phyloP scores from a whole-genome alignment of 306 rosid genomes.

The Malus sylvestris region DNA sequence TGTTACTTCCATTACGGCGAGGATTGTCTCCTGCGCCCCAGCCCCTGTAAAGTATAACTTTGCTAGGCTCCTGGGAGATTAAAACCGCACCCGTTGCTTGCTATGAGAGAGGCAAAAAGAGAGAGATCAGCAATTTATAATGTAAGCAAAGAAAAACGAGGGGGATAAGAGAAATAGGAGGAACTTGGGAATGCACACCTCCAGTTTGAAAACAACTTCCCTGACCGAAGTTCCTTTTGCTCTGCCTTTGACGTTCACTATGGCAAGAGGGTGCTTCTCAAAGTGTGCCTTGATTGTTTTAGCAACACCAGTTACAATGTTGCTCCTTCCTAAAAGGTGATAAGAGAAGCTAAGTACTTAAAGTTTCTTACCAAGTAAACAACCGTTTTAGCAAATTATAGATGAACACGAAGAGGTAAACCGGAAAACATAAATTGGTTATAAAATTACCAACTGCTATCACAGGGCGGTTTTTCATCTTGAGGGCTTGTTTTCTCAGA shows the following conservation, averaged over 20 bases:
- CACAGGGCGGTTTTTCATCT: slow-evolving; percentile 66
- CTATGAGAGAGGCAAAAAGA: slow-evolving; percentile 27
- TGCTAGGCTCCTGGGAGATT: slow-evolving; percentile 83
- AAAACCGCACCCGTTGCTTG: slow-evolving; percentile 80
- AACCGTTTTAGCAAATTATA: not conserved
- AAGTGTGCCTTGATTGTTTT: slow-evolving; percentile 31
- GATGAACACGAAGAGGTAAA: too few species aligned
- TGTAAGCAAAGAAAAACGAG: not conserved
- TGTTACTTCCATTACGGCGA: slow-evolving; percentile 39
- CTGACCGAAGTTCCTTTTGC: slow-evolving; percentile 88
- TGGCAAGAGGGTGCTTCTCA: slow-evolving; percentile 15
- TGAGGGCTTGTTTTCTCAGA: slow-evolving; percentile 48
- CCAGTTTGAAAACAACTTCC: slow-evolving; percentile 68
- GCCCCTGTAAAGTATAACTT: slow-evolving; percentile 80
- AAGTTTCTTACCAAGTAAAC: not conserved
- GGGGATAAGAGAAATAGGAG: not conserved
- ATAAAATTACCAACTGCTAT: slow-evolving; percentile 13
- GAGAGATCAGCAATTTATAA: slow-evolving; percentile 14
- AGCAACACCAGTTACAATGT: not conserved
- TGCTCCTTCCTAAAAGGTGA: not conserved
- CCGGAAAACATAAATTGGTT: too few species aligned
- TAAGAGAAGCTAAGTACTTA: not conserved
- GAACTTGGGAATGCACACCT: slow-evolving; percentile 41
- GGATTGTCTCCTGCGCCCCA: slow-evolving; percentile 82
- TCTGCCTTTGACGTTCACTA: not conserved